These are phyloP conservation scores for Didymella pomorum DNA, from an alignment of 2,329 filamentous ascomycete species.

Conservation along the genomic window DNA sequence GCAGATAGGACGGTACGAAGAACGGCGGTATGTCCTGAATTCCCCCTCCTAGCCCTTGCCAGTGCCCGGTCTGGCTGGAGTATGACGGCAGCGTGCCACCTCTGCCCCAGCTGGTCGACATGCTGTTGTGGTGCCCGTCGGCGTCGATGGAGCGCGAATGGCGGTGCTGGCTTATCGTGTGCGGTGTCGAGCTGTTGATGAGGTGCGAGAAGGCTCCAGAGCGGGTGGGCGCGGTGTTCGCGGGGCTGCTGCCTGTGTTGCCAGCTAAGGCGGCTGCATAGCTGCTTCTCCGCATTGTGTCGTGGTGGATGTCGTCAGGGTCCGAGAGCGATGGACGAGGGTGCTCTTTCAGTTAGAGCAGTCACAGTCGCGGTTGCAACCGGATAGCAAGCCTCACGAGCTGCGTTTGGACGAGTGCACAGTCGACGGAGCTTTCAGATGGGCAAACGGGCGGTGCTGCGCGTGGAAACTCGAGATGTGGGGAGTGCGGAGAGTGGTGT, in stretches of 20 bases:
- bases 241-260: slow-evolving; percentile 47
- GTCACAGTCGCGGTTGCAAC: slow-evolving; percentile 5
- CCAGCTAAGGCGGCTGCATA: slow-evolving; percentile 68
- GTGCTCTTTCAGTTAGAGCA: neutral
- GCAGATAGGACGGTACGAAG: slow-evolving; percentile 86
- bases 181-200: slow-evolving; percentile 55
- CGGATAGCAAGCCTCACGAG: neutral
- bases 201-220: slow-evolving; percentile 63
- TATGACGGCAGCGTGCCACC: slow-evolving; percentile 55
- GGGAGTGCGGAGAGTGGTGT: slow-evolving; percentile 20
- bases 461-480: slow-evolving; percentile 25
- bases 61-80: slow-evolving; percentile 56
- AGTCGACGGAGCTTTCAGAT: slow-evolving; percentile 5
- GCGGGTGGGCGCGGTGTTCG: slow-evolving; percentile 45
- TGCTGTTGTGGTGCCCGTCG: slow-evolving; percentile 58
- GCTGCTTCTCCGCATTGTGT: slow-evolving; percentile 40
- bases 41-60: slow-evolving; percentile 37
- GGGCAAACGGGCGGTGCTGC: slow-evolving; percentile 15
- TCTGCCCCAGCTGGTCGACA: slow-evolving; percentile 55
- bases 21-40: slow-evolving; percentile 60
- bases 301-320: slow-evolving; percentile 16
- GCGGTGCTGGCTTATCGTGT: slow-evolving; percentile 38
- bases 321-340: neutral
- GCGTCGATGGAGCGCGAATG: slow-evolving; percentile 55
- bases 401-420: neutral